Evolutionary conservation across 1,139 yeast genomes (phyloP), one percentile per base, ranked within the genome.

Genomic region (Ogataea hybrid): DNA sequence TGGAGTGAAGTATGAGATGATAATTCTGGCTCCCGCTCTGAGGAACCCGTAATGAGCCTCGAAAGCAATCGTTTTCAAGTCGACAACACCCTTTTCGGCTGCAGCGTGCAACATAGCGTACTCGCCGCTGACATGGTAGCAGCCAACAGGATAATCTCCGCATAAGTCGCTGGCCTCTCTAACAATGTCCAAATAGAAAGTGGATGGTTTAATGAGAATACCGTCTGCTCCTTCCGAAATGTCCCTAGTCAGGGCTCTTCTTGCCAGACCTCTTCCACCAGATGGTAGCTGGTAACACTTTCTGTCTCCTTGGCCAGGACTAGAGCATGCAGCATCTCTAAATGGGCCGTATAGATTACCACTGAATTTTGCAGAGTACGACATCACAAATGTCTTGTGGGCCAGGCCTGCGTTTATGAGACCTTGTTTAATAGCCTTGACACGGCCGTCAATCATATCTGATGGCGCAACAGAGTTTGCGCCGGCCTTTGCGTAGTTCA

Each of bases 21-120:
- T 79, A 54, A 92, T 69, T 59, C 92, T 79, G 15, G 98, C 97
- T 43, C 99, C 99, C 1, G 99, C 98, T 65, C 99, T 78, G 52
- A 92, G 72, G 57, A 86, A 82, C 2, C 98, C 97, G 52, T 86
- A 75, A 55, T 92, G 96, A 40, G 95, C 73, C 67, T 92, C 99
- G 59, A 85, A 86, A 0, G 97, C 98, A 66, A 92, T 84, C 7
- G 79, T 73, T 64, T 88, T 84, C 64, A 94, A 73, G 62, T 92
- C 97, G 47, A 84, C 87, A 43, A 90, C 77, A 20, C 95, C 96
- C 72, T 90, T 90, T 57, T 90, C 97, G 23, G 97, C 97, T 39
- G 97, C 98, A 8, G 98, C 98, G 62, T 90, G 96, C 51, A 92
- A 69, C 98, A 94, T 92, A 37, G 98, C 97, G 61, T 79, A 92